Evolutionary conservation across 805 yeast genomes (phyloP), one percentile per base, ranked within the genome.

Genomic region (Saccharomycopsis sp.): DNA sequence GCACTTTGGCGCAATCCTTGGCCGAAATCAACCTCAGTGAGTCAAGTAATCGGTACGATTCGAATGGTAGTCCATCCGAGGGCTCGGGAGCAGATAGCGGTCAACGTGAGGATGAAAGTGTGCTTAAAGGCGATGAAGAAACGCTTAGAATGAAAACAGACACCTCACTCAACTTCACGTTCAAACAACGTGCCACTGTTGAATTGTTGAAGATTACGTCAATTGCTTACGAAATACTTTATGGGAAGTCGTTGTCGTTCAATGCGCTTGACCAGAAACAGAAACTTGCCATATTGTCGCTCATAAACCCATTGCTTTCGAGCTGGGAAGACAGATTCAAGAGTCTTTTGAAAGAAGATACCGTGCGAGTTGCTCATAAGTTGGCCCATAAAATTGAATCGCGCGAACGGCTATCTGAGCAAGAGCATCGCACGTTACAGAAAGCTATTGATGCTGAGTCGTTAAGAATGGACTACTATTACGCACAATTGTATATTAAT

Each of bases 221-320:
- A 0, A 74, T 91, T 55, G 96, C 94, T 44, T 90, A 89, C 69
- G 96, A 89, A 65, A 83, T 93, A 1, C 75, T 92, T 19, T 92
- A 92, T 68, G 81, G 79, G 54, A 82, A 63, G 66, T n/a, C 49
- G 8, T 44, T 44, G 12, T 78, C 56, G 81, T 80, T 49, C 69
- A 73, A 52, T 25, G 49, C 68, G 3, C 69, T 79, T 35, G 77
- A 80, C 53, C 86, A 82, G 65, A 75, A 83, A 47, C 91, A 86
- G 62, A 86, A 86, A 65, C 72, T 92, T 52, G 81, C 91, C 0
- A 78, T 91, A 9, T 74, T 92, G 64, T 82, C 83, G 59, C 82
- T 91, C 54, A 73, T 92, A 58, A 79, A 89, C 9, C 93, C 97
- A 1, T 77, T 90, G 62, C 75, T 92, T 58, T 87, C 84, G 58